A percentile compares a stretch with the other conserved stretches of the same genome.
Evolutionary conservation across 202 grass and related monocot species (phyloP).

Genomic region (Miscanthus sacchariflorus): DNA sequence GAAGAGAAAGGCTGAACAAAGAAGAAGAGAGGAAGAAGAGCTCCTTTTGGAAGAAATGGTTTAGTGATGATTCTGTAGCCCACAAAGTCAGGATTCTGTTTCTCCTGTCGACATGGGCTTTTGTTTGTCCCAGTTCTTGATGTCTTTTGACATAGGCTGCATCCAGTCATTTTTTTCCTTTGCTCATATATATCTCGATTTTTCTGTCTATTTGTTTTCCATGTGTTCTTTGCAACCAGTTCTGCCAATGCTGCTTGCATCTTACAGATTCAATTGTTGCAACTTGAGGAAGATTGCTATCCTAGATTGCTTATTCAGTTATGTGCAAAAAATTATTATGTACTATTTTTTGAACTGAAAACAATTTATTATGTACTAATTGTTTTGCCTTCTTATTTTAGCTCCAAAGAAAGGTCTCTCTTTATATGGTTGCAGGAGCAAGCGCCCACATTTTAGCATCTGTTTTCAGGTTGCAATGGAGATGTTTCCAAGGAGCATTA

Average conservation of each 20-base stretch:
- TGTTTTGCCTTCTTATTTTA: not conserved
- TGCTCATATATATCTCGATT: not conserved
- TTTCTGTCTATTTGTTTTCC: not conserved
- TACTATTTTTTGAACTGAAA: not conserved
- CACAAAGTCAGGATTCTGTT: conserved; percentile 6
- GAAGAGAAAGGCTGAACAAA: conserved; percentile 54
- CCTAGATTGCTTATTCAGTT: not conserved
- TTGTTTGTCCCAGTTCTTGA: conserved; percentile 1
- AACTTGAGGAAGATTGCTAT: not conserved
- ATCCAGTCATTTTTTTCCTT: not conserved
- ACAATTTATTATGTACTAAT: not conserved
- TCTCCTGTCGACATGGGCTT: not conserved
- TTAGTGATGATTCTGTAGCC: not conserved
- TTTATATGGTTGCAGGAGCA: conserved; percentile 21
- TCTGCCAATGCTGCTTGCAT: not conserved
- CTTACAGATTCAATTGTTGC: not conserved
- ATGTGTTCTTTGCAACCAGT: conserved; percentile 14
- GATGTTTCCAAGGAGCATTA: not conserved
- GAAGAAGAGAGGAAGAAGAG: conserved; percentile 41
- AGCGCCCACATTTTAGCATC: not conserved
- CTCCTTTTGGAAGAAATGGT: conserved; percentile 57
- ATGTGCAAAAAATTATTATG: not conserved
- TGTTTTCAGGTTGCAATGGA: not conserved
- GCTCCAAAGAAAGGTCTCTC: not conserved
- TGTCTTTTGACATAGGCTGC: not conserved